A percentile compares a stretch with the other conserved stretches of the same genome.
Evolutionary conservation across 371 early-diverging fungal species (phyloP).

Genomic region (Zopfochytrium polystomum): DNA sequence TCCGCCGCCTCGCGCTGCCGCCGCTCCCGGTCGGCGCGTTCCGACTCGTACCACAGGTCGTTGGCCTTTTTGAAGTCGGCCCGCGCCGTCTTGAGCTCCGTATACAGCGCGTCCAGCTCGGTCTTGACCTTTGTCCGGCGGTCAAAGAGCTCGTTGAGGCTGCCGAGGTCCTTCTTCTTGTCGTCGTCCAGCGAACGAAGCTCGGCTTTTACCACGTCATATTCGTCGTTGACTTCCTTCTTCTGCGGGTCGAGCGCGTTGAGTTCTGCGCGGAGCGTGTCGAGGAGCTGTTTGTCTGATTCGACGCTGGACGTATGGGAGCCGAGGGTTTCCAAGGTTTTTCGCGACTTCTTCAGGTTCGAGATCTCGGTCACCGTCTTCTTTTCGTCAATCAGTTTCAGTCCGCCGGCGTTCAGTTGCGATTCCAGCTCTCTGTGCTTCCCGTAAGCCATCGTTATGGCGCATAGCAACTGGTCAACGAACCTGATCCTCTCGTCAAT

Average conservation of each 20-base stretch:
- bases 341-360: slow-evolving; percentile 71
- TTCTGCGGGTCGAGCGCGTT: slow-evolving; percentile 39
- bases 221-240: slow-evolving; percentile 29
- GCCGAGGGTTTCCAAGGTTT: slow-evolving; percentile 60
- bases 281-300: slow-evolving; percentile 53
- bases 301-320: slow-evolving; percentile 69
- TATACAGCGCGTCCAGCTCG: slow-evolving; percentile 69
- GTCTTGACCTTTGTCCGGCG: slow-evolving; percentile 71
- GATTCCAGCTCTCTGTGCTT: slow-evolving; percentile 63
- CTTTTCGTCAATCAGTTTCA: slow-evolving; percentile 85
- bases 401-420: slow-evolving; percentile 71
- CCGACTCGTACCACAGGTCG: slow-evolving; percentile 71
- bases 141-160: slow-evolving; percentile 68
- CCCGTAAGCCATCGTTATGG: not conserved
- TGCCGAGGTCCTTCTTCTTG: slow-evolving; percentile 59
- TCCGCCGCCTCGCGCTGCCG: slow-evolving; percentile 59
- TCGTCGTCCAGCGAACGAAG: slow-evolving; percentile 63
- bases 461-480: no score
- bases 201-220: slow-evolving; percentile 48
- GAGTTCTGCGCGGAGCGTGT: slow-evolving; percentile 33
- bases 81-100: slow-evolving; percentile 62
- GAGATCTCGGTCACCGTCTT: slow-evolving; percentile 77
- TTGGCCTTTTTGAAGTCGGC: slow-evolving; percentile 70
- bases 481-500: no score
- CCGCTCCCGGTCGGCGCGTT: slow-evolving; percentile 71